Base-by-base conservation (phyloP, 1,284 basidiomycete genomes). In the Cryptococcus sp. region DNA sequence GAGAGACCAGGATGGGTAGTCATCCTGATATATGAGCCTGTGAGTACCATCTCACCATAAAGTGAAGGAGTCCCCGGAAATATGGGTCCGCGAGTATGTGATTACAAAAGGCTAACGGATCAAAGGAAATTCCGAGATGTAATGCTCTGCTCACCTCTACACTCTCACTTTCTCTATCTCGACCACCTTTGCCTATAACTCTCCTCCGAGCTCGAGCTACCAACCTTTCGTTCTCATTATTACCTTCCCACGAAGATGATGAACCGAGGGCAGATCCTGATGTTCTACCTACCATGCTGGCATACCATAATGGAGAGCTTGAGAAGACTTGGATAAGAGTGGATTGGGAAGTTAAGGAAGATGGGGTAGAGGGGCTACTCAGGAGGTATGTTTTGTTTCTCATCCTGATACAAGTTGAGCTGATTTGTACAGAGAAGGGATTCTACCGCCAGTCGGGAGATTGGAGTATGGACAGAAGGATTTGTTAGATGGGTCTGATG, bases 281-380 rank as follows among this genome's bases (percentile, higher is more conserved):
- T 45, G 75, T 77, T 1, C 56, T 77, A n/a, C 75, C 75, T 7
- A 70, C 71, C 4, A 52, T 77, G 43, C 63, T 77, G 42, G 70
- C 67, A 10, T 77, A 77, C 50, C 64, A 64, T 36, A 63, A 71
- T 52, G 75, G 75, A 35, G 73, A 71, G 57, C 61, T 71, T 46
- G 68, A 58, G 52, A 67, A 63, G 53, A 75, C 58, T 33, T 74
- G 70, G 68, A 67, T 71, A 0, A 63, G 74, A 42, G 70, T 74
- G 7, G 74, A 76, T 59, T 68, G 71, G 66, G 72, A 74, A 49
- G 53, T 71, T 4, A 54, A 53, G 4, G 61, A 66, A 36, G 65
- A 62, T 42, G 70, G 66, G 2, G 55, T 74, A 2, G 71, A 70
- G 53, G 63, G 61, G 0, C 49, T 76, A 32, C 55, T 76, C 13